Evolutionary conservation across 208 protist species (phyloP), one percentile per base, ranked within the genome.

Genomic region (Acanthamoeba divionensis): DNA sequence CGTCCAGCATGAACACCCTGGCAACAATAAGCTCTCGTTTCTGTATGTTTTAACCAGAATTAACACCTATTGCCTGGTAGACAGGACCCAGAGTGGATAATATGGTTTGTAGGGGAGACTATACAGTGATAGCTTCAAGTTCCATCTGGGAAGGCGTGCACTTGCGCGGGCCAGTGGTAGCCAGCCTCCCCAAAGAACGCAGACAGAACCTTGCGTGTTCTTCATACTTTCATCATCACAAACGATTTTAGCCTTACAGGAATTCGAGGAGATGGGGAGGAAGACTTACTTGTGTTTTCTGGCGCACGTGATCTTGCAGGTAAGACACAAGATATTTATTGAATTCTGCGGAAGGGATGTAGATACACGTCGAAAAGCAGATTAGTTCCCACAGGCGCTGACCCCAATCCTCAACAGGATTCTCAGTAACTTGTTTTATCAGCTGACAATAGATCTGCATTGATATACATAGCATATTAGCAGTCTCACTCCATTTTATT

Each of bases 1-100:
- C 77, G 36, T 86, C 77, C 80, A 88, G 52, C 57, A 88, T 73
- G 41, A 88, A 88, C 5, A 88, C 80, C 38, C 80, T 36, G 12
- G 50, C 45, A 36, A 88, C 36, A 41, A 88, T 88, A 29, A 44
- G 50, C 80, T 88, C 80, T 13, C 52, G 52, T 47, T 88, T 88
- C 15, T 47, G 57, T n/a, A n/a, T n/a, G n/a, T n/a, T n/a, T n/a
- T n/a, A n/a, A n/a, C n/a, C n/a, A n/a, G n/a, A n/a, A n/a, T n/a
- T n/a, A n/a, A n/a, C n/a, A n/a, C n/a, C n/a, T n/a, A n/a, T n/a
- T n/a, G n/a, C n/a, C n/a, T n/a, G n/a, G n/a, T n/a, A n/a, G n/a
- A n/a, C n/a, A n/a, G n/a, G n/a, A n/a, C n/a, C n/a, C n/a, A n/a
- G n/a, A n/a, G n/a, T n/a, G n/a, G n/a, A n/a, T n/a, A n/a, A n/a